A percentile compares a stretch with the other conserved stretches of the same genome.
phyloP scores from a whole-genome alignment of 768 basidiomycete species.

The Russula griseocarnosa region DNA sequence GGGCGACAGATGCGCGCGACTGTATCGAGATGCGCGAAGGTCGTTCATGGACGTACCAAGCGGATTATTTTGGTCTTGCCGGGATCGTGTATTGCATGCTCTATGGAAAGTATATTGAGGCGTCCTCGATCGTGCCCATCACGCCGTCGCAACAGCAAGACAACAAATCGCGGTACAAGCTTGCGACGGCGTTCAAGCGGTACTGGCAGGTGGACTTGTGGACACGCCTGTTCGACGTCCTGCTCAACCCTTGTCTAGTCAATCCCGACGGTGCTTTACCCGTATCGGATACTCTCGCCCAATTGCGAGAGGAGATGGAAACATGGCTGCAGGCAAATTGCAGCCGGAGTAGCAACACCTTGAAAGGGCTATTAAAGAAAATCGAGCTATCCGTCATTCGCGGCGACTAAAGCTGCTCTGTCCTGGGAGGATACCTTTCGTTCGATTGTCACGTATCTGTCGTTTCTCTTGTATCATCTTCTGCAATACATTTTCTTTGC shows the following conservation, averaged over 20 bases:
- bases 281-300: constrained; percentile 60
- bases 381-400: constrained; percentile 54
- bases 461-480: constrained; percentile 3
- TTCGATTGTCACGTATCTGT: not conserved
- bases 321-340: constrained; percentile 82
- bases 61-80: constrained; percentile 95
- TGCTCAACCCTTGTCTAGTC: constrained; percentile 76
- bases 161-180: constrained; percentile 45
- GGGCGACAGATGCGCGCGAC: constrained; percentile 85
- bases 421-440: not conserved
- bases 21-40: constrained; percentile 87
- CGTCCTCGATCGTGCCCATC: constrained; percentile 47
- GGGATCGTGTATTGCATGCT: constrained; percentile 94
- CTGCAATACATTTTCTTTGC: constrained; percentile 12
- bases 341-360: constrained; percentile 73
- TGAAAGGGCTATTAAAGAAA: constrained; percentile 82
- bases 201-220: constrained; percentile 95
- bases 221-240: constrained; percentile 74
- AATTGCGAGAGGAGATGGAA: constrained; percentile 78
- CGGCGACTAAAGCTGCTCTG: constrained; percentile 28
- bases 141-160: constrained; percentile 28
- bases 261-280: constrained; percentile 61
- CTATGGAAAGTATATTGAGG: constrained; percentile 93
- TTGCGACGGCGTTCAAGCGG: constrained; percentile 77
- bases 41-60: constrained; percentile 87